A percentile compares a stretch with the other conserved stretches of the same genome.
These are phyloP conservation scores for Metschnikowia kofuensis DNA, from an alignment of 805 yeast species.

Conservation along the genomic window DNA sequence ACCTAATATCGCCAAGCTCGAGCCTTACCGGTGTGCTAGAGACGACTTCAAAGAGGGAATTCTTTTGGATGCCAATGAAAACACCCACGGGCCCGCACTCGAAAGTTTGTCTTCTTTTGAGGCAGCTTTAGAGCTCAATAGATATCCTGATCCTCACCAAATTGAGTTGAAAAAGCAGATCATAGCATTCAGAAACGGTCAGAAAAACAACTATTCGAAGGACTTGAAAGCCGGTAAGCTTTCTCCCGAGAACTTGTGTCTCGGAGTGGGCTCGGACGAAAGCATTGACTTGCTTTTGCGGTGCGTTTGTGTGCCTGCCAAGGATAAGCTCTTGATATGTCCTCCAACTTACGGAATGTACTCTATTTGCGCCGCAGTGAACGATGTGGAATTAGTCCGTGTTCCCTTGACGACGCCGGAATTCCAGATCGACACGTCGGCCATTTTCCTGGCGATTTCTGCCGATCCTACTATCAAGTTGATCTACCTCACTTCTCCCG, in stretches of 20 bases:
- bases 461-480: constrained; percentile 66
- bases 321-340: constrained; percentile 76
- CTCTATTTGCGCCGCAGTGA: constrained; percentile 82
- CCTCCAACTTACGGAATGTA: constrained; percentile 99
- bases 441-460: constrained; percentile 49
- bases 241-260: constrained; percentile 70
- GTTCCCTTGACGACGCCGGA: constrained; percentile 61
- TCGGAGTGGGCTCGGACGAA: constrained; percentile 98
- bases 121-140: constrained; percentile 57
- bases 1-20: constrained; percentile 77
- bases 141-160: constrained; percentile 98
- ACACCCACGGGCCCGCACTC: constrained; percentile 86
- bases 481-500: constrained; percentile 89
- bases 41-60: constrained; percentile 91
- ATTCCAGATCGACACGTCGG: constrained; percentile 55
- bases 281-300: constrained; percentile 86
- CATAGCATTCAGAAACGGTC: constrained; percentile 65
- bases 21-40: constrained; percentile 95
- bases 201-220: constrained; percentile 27
- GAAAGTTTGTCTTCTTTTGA: constrained; percentile 44
- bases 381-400: constrained; percentile 74
- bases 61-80: constrained; percentile 92
- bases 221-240: constrained; percentile 8
- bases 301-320: constrained; percentile 78
- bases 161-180: constrained; percentile 67